phyloP scores from a whole-genome alignment of 352 stramenopile species.

The Phytophthora sansomeana region DNA sequence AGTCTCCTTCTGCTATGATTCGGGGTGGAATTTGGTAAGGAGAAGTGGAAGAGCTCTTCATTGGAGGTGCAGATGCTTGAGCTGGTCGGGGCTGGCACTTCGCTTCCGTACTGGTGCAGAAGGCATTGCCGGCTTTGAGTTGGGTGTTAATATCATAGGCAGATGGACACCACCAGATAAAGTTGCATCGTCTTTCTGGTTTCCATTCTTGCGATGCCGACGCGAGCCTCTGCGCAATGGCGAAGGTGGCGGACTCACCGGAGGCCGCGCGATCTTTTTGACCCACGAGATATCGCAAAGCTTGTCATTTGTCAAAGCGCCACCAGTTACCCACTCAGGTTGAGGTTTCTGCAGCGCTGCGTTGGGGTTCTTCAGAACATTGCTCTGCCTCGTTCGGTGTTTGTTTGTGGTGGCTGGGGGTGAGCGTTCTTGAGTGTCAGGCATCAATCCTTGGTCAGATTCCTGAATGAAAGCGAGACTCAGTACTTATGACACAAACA shows the following conservation, averaged over 20 bases:
- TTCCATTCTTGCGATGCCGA: constrained; percentile 20
- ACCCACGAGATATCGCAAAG: constrained; percentile 41
- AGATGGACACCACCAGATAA: constrained; percentile 18
- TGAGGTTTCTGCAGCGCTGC: constrained; percentile 14
- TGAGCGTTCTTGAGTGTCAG: constrained; percentile 9
- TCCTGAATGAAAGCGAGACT: constrained; percentile 18
- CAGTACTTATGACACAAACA: background rate
- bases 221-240: constrained; percentile 19
- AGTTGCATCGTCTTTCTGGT: constrained; percentile 29
- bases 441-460: constrained; percentile 14
- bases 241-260: constrained; percentile 4
- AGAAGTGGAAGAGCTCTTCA: background rate
- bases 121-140: background rate
- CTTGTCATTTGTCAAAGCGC: constrained; percentile 37
- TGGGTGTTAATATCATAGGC: constrained; percentile 19
- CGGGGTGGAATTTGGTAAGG: constrained; percentile 9
- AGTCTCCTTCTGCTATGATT: constrained; percentile 7
- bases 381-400: constrained; percentile 9
- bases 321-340: constrained; percentile 34
- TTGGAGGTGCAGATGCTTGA: background rate
- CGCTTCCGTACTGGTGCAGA: constrained; percentile 2
- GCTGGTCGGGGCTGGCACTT: constrained; percentile 2
- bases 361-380: constrained; percentile 16
- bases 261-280: constrained; percentile 32
- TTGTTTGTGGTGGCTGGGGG: constrained; percentile 6